Base-by-base conservation (phyloP, 805 yeast genomes). In the Candida adriatica region DNA sequence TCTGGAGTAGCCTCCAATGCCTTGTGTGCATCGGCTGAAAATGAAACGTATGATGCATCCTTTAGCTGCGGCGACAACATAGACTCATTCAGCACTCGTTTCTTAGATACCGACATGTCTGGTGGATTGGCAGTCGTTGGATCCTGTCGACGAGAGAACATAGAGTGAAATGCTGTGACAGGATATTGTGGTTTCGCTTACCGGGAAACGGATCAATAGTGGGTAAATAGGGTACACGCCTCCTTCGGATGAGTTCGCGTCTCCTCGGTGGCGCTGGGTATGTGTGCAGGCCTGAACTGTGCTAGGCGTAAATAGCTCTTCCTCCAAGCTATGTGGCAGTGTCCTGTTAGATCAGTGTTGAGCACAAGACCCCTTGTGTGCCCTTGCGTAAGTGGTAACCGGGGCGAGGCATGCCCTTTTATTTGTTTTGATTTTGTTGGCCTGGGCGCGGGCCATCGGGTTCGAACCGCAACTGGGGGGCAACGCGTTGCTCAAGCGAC, bases 1-100 rank as follows among this genome's bases (percentile, higher is more conserved):
- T 47, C 42, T 10, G 55, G 53, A 1, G 51, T 50, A 6, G 41
- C 41, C n/a, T 30, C 23, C 4, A 34, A 26, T 13, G 37, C 24
- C 13, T 29, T 29, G 8, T 44, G 28, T 8, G 11, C 11, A 19
- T 23, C 42, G 8, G 28, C 19, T 5, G 29, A 24, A 13, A 43
- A 40, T 2, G 38, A 21, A 2, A 43, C 20, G 14, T 33, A 36
- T 11, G 34, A 32, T 6, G 36, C 21, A 19, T 46, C 48, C 18
- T 45, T 48, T 14, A 48, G 37, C 22, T 48, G 53, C 13, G 53
- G 55, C 6, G 55, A 49, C 10, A 33, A 24, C 46, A 46, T 38
- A n/a, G 43, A 36, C 18, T 49, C 52, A 18, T 29, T 45, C 46
- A 48, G 31, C 11, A 46, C 42, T 26, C 55, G 34, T 26, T 49